Base-by-base conservation (phyloP, 306 rosid species). In the Notholithocarpus densiflorus region DNA sequence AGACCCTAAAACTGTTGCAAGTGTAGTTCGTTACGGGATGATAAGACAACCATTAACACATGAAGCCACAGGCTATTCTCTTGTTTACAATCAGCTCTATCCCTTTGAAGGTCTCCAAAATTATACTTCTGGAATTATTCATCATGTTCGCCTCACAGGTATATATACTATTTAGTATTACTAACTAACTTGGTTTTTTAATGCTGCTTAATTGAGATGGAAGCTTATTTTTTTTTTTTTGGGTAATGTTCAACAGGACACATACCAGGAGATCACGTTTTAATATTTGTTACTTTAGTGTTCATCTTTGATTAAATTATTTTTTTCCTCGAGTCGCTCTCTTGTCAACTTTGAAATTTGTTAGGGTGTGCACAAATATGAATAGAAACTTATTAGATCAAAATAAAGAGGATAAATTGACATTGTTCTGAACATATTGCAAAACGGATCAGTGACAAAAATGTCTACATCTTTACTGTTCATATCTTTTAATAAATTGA, bases 71-170 rank as follows among this genome's bases (percentile, higher is more conserved):
- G 95, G 98, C n/a, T 51, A 86, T 60, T 91, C 95, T 77, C 92
- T 90, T 34, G 85, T 88, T 59, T 93, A 91, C 78, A 83, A 40
- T 77, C 97, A 93, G 74, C 93, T 91, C 20, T 91, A 93, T 81
- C 98, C 97, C 81, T 93, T 79, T 29, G 86, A 90, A 71, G 97
- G 97, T 61, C 92, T 93, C 82, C 91, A 87, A 82, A 93, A 93
- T 75, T 91, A 93, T 77, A 88, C 95, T 71, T 93, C 98, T 9
- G 98, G 98, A 77, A 93, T 93, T 82, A 91, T 93, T 80, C 97
- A 91, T 79, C 98, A 91, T 24, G 98, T 91, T 83, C 93, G 83
- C 53, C 91, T 93, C 51, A 86, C 84, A 82, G 97, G 97, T 93
- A 59, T 80, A 4, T 40, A 32, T 23, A 62, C 12, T 53, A 15